Evolutionary conservation across 768 basidiomycete genomes (phyloP).

Genomic region (Infundibulicybe gibba): DNA sequence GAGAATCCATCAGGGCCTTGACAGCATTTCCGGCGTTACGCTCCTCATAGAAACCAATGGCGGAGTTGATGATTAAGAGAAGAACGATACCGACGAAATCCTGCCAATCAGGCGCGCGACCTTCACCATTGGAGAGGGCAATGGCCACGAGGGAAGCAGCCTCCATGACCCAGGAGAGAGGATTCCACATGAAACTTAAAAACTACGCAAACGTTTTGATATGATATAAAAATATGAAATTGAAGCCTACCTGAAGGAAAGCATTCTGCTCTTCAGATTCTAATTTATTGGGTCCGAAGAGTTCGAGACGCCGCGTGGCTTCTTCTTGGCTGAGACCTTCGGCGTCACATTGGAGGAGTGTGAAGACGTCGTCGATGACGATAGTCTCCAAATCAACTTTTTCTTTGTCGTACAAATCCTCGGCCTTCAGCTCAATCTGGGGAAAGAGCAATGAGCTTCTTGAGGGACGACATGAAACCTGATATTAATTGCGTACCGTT

Average conservation of each 20-base stretch:
- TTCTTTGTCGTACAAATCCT: conserved; percentile 96
- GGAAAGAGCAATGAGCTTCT: background rate
- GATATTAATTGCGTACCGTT: conserved; percentile 36
- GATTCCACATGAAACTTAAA: conserved; percentile 99
- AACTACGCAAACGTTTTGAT: conserved; percentile 45
- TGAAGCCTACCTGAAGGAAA: conserved; percentile 70
- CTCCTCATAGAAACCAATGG: conserved; percentile 98
- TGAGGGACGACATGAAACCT: background rate
- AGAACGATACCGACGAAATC: conserved; percentile 97
- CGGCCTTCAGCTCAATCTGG: conserved; percentile 85
- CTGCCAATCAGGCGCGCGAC: conserved; percentile 88
- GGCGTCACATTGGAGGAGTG: conserved; percentile 87
- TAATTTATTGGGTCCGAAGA: conserved; percentile 96
- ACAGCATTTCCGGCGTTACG: conserved; percentile 97
- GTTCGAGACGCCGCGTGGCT: conserved; percentile 76
- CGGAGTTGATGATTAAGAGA: conserved; percentile 89
- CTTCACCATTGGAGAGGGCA: conserved; percentile 89
- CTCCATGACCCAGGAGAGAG: conserved; percentile 99
- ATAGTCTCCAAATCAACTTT: conserved; percentile 99
- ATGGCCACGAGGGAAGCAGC: conserved; percentile 93
- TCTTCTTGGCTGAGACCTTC: conserved; percentile 75
- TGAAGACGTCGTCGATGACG: conserved; percentile 95
- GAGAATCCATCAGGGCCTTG: conserved; percentile 99
- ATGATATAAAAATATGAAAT: conserved; percentile 1
- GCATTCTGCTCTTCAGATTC: conserved; percentile 89